Evolutionary conservation across 345 rosid species (phyloP).

Genomic region (Cardamine occulta): DNA sequence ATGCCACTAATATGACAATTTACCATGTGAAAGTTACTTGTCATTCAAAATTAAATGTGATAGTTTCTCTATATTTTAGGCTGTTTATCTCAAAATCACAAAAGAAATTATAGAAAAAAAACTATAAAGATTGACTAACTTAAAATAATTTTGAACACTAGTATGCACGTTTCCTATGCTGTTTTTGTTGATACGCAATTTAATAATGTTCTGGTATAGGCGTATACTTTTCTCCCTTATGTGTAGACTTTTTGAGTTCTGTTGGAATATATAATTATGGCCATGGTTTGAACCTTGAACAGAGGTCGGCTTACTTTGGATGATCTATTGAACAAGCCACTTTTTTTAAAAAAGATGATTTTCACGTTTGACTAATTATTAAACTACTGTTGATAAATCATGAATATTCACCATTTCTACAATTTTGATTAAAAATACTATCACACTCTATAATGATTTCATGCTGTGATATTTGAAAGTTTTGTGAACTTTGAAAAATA

Average conservation of each 20-base stretch:
- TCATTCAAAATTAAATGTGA: not conserved
- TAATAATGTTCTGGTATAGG: conserved; percentile 8
- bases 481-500: not conserved
- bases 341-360: conserved; percentile 27
- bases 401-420: conserved; percentile 10
- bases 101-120: not conserved
- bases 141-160: conserved; percentile 1
- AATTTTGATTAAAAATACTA: not conserved
- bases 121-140: not conserved
- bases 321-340: conserved; percentile 36
- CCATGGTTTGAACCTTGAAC: conserved; percentile 40
- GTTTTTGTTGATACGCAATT: conserved; percentile 11
- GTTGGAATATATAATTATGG: conserved; percentile 33
- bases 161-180: conserved; percentile 38
- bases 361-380: conserved; percentile 45
- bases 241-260: conserved; percentile 29
- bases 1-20: not conserved
- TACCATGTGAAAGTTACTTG: not conserved
- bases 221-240: conserved; percentile 35
- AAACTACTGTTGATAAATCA: conserved; percentile 9
- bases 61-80: not conserved
- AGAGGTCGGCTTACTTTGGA: conserved; percentile 33
- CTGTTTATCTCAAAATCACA: not conserved
- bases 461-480: conserved; percentile 7
- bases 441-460: conserved; percentile 4